A percentile compares a stretch with the other conserved stretches of the same genome.
Evolutionary conservation across 768 basidiomycete genomes (phyloP).

Genomic region (Mrakia hoshinonis): DNA sequence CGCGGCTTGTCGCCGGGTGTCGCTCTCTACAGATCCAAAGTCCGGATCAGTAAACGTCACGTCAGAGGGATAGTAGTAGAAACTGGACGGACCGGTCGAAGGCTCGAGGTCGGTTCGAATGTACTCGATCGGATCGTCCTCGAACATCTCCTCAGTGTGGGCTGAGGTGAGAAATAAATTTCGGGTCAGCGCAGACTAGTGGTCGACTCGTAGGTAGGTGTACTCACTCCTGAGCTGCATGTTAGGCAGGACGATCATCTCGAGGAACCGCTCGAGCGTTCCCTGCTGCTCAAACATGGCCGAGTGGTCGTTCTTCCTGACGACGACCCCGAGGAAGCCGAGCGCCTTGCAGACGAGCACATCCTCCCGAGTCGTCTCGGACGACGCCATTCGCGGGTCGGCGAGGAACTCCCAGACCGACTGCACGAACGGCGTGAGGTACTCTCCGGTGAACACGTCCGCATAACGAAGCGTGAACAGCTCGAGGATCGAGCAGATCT

Average conservation of each 20-base stretch:
- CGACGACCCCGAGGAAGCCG: slow-evolving; percentile 82
- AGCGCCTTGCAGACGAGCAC: slow-evolving; percentile 78
- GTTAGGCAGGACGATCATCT: slow-evolving; percentile 90
- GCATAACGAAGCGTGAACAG: slow-evolving; percentile 72
- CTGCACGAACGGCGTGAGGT: slow-evolving; percentile 55
- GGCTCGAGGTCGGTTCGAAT: slow-evolving; percentile 75
- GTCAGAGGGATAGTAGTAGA: not conserved
- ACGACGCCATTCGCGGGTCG: slow-evolving; percentile 44
- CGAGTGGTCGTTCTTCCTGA: slow-evolving; percentile 77
- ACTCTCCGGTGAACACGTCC: slow-evolving; percentile 42
- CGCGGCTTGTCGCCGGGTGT: slow-evolving; percentile 83
- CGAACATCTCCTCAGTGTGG: slow-evolving; percentile 89
- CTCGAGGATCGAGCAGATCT: slow-evolving; percentile 83
- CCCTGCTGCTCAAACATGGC: slow-evolving; percentile 64
- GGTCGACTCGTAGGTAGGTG: too few species aligned
- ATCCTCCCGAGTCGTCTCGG: slow-evolving; percentile 33
- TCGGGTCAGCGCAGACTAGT: not conserved
- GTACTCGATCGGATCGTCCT: slow-evolving; percentile 93
- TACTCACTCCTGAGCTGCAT: slow-evolving; percentile 60
- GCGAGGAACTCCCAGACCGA: slow-evolving; percentile 85
- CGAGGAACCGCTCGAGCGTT: slow-evolving; percentile 70
- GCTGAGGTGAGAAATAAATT: slow-evolving; percentile 41
- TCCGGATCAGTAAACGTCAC: slow-evolving; percentile 44
- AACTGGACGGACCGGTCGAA: slow-evolving; percentile 45
- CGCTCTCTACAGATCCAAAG: slow-evolving; percentile 61